Percentiles rank a stretch among this genome's conserved stretches.
phyloP scores from a whole-genome alignment of 2,329 filamentous ascomycete genomes.

The Pseudogymnoascus sp. region DNA sequence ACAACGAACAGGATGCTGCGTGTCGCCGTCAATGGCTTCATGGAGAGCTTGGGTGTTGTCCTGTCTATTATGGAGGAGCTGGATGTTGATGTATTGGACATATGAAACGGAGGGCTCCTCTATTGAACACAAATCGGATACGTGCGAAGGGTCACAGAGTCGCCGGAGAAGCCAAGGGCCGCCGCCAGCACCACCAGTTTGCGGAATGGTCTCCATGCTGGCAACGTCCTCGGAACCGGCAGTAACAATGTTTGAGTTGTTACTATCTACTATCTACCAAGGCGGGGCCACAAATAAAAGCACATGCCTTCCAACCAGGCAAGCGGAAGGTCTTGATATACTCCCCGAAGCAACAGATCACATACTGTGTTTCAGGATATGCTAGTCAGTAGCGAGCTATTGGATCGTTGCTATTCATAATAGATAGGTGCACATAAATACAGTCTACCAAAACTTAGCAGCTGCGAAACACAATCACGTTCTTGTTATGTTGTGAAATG shows the following conservation, averaged over 20 bases:
- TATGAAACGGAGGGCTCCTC: not conserved
- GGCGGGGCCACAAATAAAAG: not conserved
- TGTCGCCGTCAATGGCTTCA: constrained; percentile 92
- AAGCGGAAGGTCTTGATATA: not conserved
- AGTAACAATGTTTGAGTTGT: not conserved
- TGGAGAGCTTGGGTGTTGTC: constrained; percentile 80
- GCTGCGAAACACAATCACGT: constrained; percentile 4
- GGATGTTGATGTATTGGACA: constrained; percentile 70
- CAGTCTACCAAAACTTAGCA: not conserved
- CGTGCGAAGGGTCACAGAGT: not conserved
- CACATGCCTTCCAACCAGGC: too few relatives aligned
- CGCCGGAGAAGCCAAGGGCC: not conserved
- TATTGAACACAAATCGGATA: not conserved
- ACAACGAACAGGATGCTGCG: constrained; percentile 95
- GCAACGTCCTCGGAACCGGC: not conserved
- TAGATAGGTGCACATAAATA: not conserved
- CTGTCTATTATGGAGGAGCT: constrained; percentile 85
- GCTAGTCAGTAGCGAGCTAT: not conserved
- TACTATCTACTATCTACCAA: not conserved
- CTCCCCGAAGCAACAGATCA: not conserved
- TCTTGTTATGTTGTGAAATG: constrained; percentile 5
- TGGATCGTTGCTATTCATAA: not conserved
- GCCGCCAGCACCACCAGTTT: not conserved
- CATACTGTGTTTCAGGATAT: not conserved
- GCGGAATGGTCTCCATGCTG: not conserved